These are phyloP conservation scores for Naumovozyma baii DNA, from an alignment of 805 yeast genomes.

Conservation along the genomic window DNA sequence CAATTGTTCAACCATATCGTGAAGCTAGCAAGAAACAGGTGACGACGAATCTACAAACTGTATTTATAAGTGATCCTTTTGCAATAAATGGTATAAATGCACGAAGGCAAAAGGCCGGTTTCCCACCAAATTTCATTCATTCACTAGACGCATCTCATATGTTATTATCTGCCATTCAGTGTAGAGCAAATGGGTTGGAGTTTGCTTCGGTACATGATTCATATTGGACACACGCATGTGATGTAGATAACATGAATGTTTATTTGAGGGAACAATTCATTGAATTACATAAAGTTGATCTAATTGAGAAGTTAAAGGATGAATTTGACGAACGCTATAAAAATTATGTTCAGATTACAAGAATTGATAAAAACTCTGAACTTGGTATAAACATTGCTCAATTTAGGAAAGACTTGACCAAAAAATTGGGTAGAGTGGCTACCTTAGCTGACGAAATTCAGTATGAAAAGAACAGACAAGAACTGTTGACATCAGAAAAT, in stretches of 20 bases:
- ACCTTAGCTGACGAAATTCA: slow-evolving; percentile 65
- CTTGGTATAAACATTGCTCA: slow-evolving; percentile 42
- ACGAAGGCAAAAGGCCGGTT: slow-evolving; percentile 83
- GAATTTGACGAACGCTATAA: slow-evolving; percentile 78
- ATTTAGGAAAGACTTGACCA: slow-evolving; percentile 41
- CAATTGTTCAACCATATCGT: slow-evolving; percentile 96
- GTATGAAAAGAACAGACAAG: slow-evolving; percentile 56
- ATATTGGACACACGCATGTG: slow-evolving; percentile 94
- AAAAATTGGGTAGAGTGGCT: slow-evolving; percentile 43
- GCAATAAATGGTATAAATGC: slow-evolving; percentile 73
- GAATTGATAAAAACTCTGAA: slow-evolving; percentile 43
- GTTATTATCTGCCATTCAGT: slow-evolving; percentile 77
- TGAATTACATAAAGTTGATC: slow-evolving; percentile 60
- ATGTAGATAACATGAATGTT: slow-evolving; percentile 61
- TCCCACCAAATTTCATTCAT: slow-evolving; percentile 92
- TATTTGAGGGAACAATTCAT: slow-evolving; percentile 73
- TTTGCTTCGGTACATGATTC: slow-evolving; percentile 98
- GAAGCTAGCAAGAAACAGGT: slow-evolving; percentile 54
- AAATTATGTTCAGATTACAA: slow-evolving; percentile 53
- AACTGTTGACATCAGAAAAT: slow-evolving; percentile 43
- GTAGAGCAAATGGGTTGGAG: slow-evolving; percentile 52
- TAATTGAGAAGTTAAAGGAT: slow-evolving; percentile 56
- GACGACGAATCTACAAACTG: slow-evolving; percentile 76
- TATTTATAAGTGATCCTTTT: slow-evolving; percentile 83
- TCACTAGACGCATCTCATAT: slow-evolving; percentile 95